Evolutionary conservation across 1,284 basidiomycete species (phyloP), one percentile per base, ranked within the genome.

Genomic region (Boletellus sp.): DNA sequence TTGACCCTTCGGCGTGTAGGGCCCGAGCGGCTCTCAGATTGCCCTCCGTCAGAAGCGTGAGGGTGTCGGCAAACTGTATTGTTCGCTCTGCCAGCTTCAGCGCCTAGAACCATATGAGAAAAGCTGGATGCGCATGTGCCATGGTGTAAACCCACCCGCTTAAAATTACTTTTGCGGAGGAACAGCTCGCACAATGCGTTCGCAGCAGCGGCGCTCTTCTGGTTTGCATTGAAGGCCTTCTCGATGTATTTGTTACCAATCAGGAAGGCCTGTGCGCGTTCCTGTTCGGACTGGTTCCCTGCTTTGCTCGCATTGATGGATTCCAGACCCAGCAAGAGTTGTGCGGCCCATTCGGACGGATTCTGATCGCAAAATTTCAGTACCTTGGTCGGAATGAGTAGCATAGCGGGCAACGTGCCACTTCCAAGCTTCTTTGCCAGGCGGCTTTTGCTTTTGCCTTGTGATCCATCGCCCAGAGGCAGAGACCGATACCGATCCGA

Each of bases 41-140:
- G 21, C 81, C 91, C 61, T 87, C 91, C n/a, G 78, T 85, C 37
- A 88, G 76, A 41, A 87, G 68, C 0, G 87, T 79, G 42, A 89
- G 75, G n/a, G 91, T 91, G 56, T 96, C 93, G 0, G 92, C 87
- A 60, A 88, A 95, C 63, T 96, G 92, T 29, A 97, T 82, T 0
- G 92, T 89, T 41, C 92, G 80, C 61, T 97, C 94, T 4, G 92
- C 92, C 14, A 96, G 73, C 71, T 96, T 97, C 43, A 92, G 69
- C 0, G 91, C 90, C 81, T 92, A 43, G 19, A 8, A 5, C 20
- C 22, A 21, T 13, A 21, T 50, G 21, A 59, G 21, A 53, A 33
- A 29, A 11, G 14, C 26, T 17, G 19, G 8, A 23, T 0, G 4
- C 13, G 10, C 17, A 2, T 23, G n/a, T 7, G 5, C 3, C 34